Conservation (phyloP, 2,329 filamentous ascomycete genomes). For the Fusarium dlaminii region DNA sequence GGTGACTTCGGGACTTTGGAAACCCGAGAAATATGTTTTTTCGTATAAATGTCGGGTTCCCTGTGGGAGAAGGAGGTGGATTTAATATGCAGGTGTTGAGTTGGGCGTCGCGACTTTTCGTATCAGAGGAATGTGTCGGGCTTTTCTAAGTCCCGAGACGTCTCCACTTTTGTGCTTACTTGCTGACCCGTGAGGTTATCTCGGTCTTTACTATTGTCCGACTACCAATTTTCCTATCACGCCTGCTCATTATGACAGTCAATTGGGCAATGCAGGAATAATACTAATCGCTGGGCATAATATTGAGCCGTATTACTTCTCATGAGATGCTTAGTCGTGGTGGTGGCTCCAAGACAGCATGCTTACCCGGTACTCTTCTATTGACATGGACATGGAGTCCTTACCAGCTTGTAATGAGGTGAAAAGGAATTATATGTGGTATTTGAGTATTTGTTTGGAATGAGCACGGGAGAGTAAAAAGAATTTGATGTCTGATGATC, state of each 20-base stretch:
- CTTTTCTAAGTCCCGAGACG: slow-evolving; percentile 5
- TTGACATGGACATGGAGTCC: rapidly evolving
- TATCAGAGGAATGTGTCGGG: background rate
- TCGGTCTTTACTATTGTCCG: slow-evolving; percentile 5
- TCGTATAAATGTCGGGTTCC: too few species aligned
- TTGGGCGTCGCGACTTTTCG: background rate
- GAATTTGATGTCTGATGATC: rapidly evolving
- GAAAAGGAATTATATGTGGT: too few species aligned
- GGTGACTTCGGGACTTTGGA: background rate
- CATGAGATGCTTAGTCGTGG: rapidly evolving
- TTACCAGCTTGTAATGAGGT: too few species aligned
- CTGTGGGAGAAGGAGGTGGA: too few species aligned
- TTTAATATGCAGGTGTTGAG: background rate
- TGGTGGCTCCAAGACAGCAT: too few species aligned
- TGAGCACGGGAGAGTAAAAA: rapidly evolving
- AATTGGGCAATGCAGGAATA: rapidly evolving
- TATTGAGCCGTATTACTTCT: background rate
- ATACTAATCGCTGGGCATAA: rapidly evolving
- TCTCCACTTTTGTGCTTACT: slow-evolving; percentile 8
- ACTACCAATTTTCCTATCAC: background rate
- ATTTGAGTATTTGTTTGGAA: too few species aligned
- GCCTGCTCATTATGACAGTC: background rate
- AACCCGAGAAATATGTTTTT: background rate
- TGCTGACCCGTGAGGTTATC: background rate
- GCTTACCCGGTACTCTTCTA: background rate